A percentile compares a stretch with the other conserved stretches of the same genome.
phyloP scores from a whole-genome alignment of 495 filamentous ascomycete genomes.

The Penicillium canescens region DNA sequence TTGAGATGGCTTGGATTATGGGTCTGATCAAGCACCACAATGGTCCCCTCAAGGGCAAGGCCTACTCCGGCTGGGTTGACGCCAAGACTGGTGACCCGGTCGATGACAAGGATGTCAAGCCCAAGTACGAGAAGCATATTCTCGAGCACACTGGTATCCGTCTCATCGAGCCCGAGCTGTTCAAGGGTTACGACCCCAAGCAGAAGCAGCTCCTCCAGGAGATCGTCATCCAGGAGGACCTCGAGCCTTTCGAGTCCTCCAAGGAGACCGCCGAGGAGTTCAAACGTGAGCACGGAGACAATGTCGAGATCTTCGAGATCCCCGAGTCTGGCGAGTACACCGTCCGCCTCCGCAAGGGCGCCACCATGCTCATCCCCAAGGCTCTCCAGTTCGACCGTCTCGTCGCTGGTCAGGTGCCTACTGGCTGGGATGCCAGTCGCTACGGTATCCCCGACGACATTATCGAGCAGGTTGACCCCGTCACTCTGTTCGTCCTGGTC shows the following conservation, averaged over 20 bases:
- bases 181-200: slow-evolving; percentile 95
- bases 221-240: slow-evolving; percentile 92
- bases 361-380: slow-evolving; percentile 92
- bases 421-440: slow-evolving; percentile 91
- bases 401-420: slow-evolving; percentile 94
- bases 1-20: slow-evolving; percentile 99
- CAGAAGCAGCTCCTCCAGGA: slow-evolving; percentile 98
- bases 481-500: slow-evolving; percentile 92
- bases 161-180: slow-evolving; percentile 94
- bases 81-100: slow-evolving; percentile 91
- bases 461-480: slow-evolving; percentile 93
- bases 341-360: slow-evolving; percentile 91
- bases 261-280: slow-evolving; percentile 98
- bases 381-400: slow-evolving; percentile 95
- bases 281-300: slow-evolving; percentile 93
- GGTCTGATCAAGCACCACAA: slow-evolving; percentile 98
- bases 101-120: slow-evolving; percentile 96
- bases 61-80: slow-evolving; percentile 97
- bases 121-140: slow-evolving; percentile 94
- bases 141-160: slow-evolving; percentile 97
- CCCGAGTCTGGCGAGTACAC: slow-evolving; percentile 93
- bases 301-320: slow-evolving; percentile 96
- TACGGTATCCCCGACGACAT: slow-evolving; percentile 98
- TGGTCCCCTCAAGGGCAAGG: slow-evolving; percentile 94
- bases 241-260: slow-evolving; percentile 95